Base-by-base conservation (phyloP, 2,329 filamentous ascomycete species). In the Zymoseptoria passerinii region DNA sequence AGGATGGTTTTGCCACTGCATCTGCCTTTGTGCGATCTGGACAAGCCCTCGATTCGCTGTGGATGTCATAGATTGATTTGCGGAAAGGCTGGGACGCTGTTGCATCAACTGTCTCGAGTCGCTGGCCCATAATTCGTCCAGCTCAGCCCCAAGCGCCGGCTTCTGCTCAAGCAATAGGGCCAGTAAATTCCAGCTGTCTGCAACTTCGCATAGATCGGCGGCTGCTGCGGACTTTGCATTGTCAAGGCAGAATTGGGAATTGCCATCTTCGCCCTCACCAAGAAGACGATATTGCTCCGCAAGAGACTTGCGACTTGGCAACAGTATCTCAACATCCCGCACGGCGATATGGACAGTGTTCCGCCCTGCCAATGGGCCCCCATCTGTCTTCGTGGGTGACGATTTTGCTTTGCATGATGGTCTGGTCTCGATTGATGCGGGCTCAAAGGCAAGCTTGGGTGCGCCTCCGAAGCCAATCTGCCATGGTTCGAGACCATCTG, bases 251-350 rank as follows among this genome's bases (percentile, higher is more conserved):
- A 96, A 84, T 44, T 87, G 82, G n/a, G 85, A 82, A 3, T 59
- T 59, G 16, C 56, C 50, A 28, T 66, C 61, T 13, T 59, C 60
- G 0, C 88, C 87, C 61, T 91, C 85, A 3, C 91, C 91, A 70
- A 94, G 92, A 13, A 96, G 88, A 23, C 81, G 82, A 73, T 97
- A 99, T 64, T 88, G 83, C 58, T 84, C 78, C 1, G 91, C 94
- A 61, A 96, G 81, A 56, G 84, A 80, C 59, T 81, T 81, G 71
- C 91, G 94, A 2, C 89, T 88, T 0, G 92, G 92, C n/a, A 96
- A 75, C 10, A 90, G 72, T 52, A 82, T 77, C 8, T 83, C 81
- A 27, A 95, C 71, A 61, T 90, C 81, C 67, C 92, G 81, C 48
- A 96, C 84, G 1, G 84, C 84, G 19, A 97, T 76, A 20, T 88